Conservation (phyloP, 306 rosid species). For the Inga leiocalycina region DNA sequence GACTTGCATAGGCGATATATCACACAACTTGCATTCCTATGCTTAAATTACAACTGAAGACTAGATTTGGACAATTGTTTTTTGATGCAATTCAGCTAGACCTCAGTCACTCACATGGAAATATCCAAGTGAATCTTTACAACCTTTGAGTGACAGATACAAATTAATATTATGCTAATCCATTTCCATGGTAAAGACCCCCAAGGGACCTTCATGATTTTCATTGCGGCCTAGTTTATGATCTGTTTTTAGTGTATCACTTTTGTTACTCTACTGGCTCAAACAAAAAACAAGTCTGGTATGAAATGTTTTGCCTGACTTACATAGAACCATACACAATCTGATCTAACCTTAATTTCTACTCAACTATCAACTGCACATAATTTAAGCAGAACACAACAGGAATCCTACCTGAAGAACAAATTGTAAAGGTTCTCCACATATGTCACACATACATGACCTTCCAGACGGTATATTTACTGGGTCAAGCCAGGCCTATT, state of each 20-base stretch:
- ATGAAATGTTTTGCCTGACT: background rate
- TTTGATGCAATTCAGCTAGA: background rate
- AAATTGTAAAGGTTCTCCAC: conserved; percentile 74
- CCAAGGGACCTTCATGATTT: background rate
- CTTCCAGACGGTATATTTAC: conserved; percentile 67
- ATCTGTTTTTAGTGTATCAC: background rate
- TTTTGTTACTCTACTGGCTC: background rate
- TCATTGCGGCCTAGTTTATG: no score
- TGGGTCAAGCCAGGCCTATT: conserved; percentile 95
- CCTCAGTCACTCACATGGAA: background rate
- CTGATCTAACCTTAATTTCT: background rate
- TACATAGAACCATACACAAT: background rate
- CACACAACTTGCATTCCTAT: background rate
- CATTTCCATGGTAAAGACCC: background rate
- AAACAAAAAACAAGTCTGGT: background rate
- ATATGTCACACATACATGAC: conserved; percentile 66
- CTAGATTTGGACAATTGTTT: background rate
- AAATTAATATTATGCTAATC: background rate
- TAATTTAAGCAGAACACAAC: background rate
- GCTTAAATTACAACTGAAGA: background rate
- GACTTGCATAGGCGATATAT: background rate
- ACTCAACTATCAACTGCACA: no score
- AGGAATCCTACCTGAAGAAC: conserved; percentile 69
- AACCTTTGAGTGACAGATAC: background rate
- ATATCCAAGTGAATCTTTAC: background rate